These are phyloP conservation scores for Neofusicoccum umdonicola DNA, from an alignment of 2,329 filamentous ascomycete species.

Conservation along the genomic window DNA sequence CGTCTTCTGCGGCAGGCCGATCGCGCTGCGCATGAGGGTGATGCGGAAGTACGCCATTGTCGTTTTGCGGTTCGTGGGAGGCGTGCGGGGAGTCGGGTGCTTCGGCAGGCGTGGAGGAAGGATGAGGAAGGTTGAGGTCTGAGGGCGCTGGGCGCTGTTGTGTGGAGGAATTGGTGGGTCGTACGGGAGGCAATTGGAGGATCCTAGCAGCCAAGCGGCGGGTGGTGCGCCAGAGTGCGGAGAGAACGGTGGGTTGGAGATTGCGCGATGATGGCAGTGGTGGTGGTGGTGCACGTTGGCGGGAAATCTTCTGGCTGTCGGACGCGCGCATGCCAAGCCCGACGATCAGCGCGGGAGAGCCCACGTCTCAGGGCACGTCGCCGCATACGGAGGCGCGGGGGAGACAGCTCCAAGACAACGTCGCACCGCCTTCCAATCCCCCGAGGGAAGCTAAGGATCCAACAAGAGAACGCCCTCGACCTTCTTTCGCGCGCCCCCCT, in stretches of 20 bases:
- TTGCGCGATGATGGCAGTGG: background rate
- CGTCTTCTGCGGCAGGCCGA: constrained; percentile 76
- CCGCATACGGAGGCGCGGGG: constrained; percentile 14
- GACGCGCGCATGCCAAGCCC: constrained; percentile 7
- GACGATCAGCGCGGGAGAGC: background rate
- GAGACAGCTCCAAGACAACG: constrained; percentile 9
- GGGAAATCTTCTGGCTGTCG: constrained; percentile 13
- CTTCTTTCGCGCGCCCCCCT: background rate
- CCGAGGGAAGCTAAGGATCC: too few relatives aligned
- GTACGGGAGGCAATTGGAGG: background rate
- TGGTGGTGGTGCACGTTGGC: background rate
- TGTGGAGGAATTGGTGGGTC: background rate
- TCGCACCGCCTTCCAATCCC: background rate
- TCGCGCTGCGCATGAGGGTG: constrained; percentile 83
- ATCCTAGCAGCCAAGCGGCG: background rate
- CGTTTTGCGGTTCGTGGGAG: background rate
- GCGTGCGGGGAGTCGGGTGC: background rate
- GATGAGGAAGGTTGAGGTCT: too few relatives aligned
- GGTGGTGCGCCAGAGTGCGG: background rate
- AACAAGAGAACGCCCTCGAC: background rate
- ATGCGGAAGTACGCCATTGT: constrained; percentile 83
- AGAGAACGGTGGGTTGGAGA: background rate
- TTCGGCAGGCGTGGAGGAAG: background rate
- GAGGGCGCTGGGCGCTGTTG: too few relatives aligned
- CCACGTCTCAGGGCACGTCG: background rate